Conservation (phyloP, 1,284 basidiomycete species). For the Tylopilus sp. region DNA sequence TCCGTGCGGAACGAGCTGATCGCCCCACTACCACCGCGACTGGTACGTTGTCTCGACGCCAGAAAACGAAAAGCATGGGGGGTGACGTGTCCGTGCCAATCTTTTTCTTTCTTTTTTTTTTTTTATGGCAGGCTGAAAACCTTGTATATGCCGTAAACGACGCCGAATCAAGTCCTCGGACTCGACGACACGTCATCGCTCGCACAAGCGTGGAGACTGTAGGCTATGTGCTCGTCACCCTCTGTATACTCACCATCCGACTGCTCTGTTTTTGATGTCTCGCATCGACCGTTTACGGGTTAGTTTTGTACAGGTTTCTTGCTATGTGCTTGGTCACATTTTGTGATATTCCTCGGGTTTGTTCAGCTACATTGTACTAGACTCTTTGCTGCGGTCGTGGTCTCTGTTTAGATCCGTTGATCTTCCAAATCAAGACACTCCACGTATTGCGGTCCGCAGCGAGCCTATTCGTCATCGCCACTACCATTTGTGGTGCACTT, state of each 20-base stretch:
- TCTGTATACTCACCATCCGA: conserved; percentile 19
- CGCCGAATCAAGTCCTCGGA: conserved; percentile 1
- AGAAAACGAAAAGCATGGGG: background rate
- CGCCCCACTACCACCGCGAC: background rate
- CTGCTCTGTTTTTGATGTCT: conserved; percentile 21
- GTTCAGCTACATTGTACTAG: background rate
- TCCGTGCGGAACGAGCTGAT: conserved; percentile 1
- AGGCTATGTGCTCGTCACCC: conserved; percentile 11
- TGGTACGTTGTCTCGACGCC: conserved; percentile 8
- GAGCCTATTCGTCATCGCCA: background rate
- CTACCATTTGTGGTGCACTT: too few relatives aligned
- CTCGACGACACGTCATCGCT: background rate
- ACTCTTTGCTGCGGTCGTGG: background rate
- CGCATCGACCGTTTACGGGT: too few relatives aligned
- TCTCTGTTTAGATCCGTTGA: background rate
- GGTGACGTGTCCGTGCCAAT: conserved; percentile 5
- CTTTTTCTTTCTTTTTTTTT: background rate
- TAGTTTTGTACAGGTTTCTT: background rate
- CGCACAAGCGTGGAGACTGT: conserved; percentile 11
- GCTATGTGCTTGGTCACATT: background rate
- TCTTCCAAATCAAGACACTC: background rate
- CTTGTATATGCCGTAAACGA: background rate
- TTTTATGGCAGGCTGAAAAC: background rate
- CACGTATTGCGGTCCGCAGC: conserved; percentile 10
- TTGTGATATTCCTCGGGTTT: background rate